Evolutionary conservation across 192 early-diverging fungal species (phyloP).

Genomic region (Linnemannia zychae): DNA sequence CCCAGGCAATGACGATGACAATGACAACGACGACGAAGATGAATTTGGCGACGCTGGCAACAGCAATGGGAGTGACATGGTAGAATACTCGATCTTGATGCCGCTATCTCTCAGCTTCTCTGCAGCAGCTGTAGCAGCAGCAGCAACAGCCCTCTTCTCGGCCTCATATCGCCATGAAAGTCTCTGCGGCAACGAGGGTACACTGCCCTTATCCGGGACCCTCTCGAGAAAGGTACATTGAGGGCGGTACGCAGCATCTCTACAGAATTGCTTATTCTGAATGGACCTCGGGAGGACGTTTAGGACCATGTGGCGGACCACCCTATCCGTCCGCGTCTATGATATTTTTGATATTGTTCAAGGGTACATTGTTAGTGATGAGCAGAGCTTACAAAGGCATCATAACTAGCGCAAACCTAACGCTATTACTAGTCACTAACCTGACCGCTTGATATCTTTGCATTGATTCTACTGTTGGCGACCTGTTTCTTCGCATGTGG

Average conservation of each 20-base stretch:
- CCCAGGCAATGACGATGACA: too few relatives aligned
- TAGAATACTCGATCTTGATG: neutral
- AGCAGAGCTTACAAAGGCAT: neutral
- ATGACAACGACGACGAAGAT: too few relatives aligned
- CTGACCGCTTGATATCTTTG: neutral
- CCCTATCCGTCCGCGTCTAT: conserved; percentile 17
- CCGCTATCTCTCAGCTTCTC: neutral
- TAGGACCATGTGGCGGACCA: conserved; percentile 12
- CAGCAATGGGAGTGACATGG: too few relatives aligned
- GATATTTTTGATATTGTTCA: neutral
- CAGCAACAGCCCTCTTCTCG: neutral
- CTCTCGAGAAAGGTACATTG: conserved; percentile 14
- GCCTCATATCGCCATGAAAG: neutral
- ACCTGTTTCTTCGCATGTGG: neutral
- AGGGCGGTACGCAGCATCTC: conserved; percentile 17
- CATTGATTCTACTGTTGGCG: neutral
- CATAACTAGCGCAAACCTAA: too few relatives aligned
- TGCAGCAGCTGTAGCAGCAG: neutral
- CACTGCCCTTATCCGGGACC: conserved; percentile 2
- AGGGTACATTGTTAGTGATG: neutral
- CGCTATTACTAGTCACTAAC: too few relatives aligned
- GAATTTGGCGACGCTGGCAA: too few relatives aligned
- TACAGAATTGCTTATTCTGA: conserved; percentile 10
- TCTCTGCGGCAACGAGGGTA: neutral
- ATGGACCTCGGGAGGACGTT: conserved; percentile 24